Base-by-base conservation (phyloP, 1,139 yeast species). In the Nematodospora anomalae region DNA sequence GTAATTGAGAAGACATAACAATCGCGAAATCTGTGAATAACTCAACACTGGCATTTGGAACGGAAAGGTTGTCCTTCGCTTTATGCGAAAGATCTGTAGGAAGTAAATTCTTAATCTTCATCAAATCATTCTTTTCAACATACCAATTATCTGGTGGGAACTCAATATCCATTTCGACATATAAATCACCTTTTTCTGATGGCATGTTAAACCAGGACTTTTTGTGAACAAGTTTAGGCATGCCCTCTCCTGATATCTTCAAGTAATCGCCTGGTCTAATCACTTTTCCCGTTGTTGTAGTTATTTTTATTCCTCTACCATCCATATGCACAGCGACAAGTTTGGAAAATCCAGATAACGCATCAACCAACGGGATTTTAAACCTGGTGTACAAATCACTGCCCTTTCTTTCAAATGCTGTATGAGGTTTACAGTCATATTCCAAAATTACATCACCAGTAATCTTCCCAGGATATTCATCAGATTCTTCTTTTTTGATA, bases 111-210 rank as follows among this genome's bases (percentile, higher is more conserved):
- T 64, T 66, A 43, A 83, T 62, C 43, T 71, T 76, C 16, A 62
- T 44, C 5, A 80, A 38, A 53, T 83, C 92, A 41, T 76, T 71
- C 53, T 73, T 76, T 54, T 84, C 92, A 51, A 76, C 63, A 52
- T 78, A 79, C 95, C 95, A 86, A 50, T 80, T 76, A 57, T 87
- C 94, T 26, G 74, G 72, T 2, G 97, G 98, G 59, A 92, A 92
- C 46, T 80, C 87, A 37, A 92, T 79, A 16, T 79, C 79, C 16
- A 88, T 59, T 40, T 74, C 76, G 14, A 92, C 67, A 50, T 81
- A 90, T 49, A 92, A 62, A 56, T 88, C 89, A 16, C 97, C 97
- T 33, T 72, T 69, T 13, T 60, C 52, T 32, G 53, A 31, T 3
- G 38, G 37, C 1, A 56, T 47, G 10, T 58, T 52, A 36, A 66